A percentile compares a stretch with the other conserved stretches of the same genome.
Conservation (phyloP, 179 eudicot genomes). For the Patellifolia procumbens region DNA sequence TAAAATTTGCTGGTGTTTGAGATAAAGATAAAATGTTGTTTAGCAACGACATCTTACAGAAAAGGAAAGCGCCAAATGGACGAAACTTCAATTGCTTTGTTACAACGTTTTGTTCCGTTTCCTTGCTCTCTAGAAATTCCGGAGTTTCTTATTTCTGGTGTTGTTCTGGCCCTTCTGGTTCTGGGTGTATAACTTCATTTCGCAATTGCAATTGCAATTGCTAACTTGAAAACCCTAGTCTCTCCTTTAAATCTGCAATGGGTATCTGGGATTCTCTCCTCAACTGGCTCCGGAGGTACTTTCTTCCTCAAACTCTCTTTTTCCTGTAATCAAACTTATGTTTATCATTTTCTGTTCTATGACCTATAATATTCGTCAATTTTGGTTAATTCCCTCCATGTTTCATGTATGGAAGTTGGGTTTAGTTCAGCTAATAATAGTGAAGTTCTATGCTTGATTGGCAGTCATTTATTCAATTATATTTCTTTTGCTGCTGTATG, state of each 20-base stretch:
- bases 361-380: background rate
- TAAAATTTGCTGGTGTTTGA: no score
- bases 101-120: constrained; percentile 15
- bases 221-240: background rate
- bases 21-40: no score
- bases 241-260: constrained; percentile 31
- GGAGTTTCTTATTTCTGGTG: background rate
- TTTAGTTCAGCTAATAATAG: background rate
- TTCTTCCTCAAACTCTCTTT: background rate
- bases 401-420: background rate
- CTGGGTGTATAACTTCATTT: no score
- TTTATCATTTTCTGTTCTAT: background rate
- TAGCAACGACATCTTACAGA: background rate
- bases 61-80: constrained; percentile 22
- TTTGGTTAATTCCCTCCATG: background rate
- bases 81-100: constrained; percentile 23
- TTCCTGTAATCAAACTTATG: background rate
- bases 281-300: constrained; percentile 68
- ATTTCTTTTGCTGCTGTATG: background rate
- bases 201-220: background rate
- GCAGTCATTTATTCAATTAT: background rate
- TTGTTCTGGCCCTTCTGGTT: no score
- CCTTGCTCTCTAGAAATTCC: background rate
- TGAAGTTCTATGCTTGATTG: background rate
- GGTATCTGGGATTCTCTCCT: constrained; percentile 63